These are phyloP conservation scores for Sclerotinia nivalis DNA, from an alignment of 2,329 filamentous ascomycete species.

Conservation along the genomic window DNA sequence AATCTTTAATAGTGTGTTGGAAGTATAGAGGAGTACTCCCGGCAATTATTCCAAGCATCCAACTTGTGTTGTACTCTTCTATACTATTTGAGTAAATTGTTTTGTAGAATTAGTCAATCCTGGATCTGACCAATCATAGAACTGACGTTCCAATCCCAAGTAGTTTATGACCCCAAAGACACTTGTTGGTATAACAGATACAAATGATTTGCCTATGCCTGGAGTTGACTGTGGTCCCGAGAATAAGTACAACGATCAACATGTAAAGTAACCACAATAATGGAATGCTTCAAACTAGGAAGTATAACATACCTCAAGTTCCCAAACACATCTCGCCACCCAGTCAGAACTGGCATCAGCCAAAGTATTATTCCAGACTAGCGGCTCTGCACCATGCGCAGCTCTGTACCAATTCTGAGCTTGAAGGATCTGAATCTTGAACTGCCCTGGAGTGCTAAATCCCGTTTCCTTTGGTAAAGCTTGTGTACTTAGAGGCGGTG, in stretches of 20 bases:
- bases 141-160: not conserved
- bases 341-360: not conserved
- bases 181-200: not conserved
- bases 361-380: conserved; percentile 1
- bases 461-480: not conserved
- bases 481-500: not conserved
- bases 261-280: accelerated
- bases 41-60: conserved; percentile 16
- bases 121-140: not conserved
- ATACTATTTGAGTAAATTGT: conserved; percentile 8
- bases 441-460: not conserved
- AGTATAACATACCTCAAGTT: not conserved
- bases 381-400: not conserved
- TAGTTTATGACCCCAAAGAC: not conserved
- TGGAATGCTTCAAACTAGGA: too few species aligned
- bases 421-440: not conserved
- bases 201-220: not conserved
- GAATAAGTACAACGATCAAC: not conserved
- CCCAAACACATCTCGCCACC: conserved; percentile 6
- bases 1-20: accelerated
- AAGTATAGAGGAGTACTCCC: not conserved
- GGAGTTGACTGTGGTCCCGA: not conserved
- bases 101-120: not conserved
- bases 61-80: not conserved
- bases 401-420: conserved; percentile 12